Percentiles rank a stretch among this genome's conserved stretches.
Evolutionary conservation across 2,329 filamentous ascomycete species (phyloP).

Genomic region (Helminthosporium solani): DNA sequence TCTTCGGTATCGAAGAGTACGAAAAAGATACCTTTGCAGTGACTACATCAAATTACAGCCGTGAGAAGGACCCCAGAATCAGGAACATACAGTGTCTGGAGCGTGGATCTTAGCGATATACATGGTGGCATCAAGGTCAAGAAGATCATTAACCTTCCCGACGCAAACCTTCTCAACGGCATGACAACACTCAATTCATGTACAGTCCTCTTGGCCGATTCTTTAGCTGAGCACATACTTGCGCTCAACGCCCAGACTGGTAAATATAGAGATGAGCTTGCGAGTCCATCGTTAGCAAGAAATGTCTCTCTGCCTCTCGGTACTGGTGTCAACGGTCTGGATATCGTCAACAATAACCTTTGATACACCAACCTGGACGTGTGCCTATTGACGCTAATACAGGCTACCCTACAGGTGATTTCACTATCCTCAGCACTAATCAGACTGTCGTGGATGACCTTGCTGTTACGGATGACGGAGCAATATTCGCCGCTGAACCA

Average conservation of each 20-base stretch:
- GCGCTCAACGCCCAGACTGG: slow-evolving; percentile 11
- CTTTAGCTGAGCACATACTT: slow-evolving; percentile 16
- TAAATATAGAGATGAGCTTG: slow-evolving; percentile 10
- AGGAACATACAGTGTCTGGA: slow-evolving; percentile 20
- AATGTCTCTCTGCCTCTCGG: slow-evolving; percentile 9
- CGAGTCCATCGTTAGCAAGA: slow-evolving; percentile 12
- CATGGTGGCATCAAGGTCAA: not conserved
- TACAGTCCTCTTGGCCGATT: slow-evolving; percentile 27
- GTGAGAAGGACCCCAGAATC: slow-evolving; percentile 2
- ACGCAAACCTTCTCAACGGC: slow-evolving; percentile 22
- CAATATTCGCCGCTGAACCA: slow-evolving; percentile 12
- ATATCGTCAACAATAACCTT: slow-evolving; percentile 5
- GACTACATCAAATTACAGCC: slow-evolving; percentile 18
- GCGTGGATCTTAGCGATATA: slow-evolving; percentile 11
- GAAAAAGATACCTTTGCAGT: slow-evolving; percentile 38
- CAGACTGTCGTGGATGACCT: slow-evolving; percentile 21
- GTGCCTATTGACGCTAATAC: slow-evolving; percentile 14
- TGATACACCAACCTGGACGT: slow-evolving; percentile 28
- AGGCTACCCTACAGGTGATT: slow-evolving; percentile 2
- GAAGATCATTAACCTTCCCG: slow-evolving; percentile 19
- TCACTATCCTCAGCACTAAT: slow-evolving; percentile 9
- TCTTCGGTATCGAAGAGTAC: slow-evolving; percentile 43
- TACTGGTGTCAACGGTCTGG: slow-evolving; percentile 27
- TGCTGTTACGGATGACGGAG: slow-evolving; percentile 17
- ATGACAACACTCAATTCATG: slow-evolving; percentile 16